Evolutionary conservation across 192 early-diverging fungal species (phyloP).

Genomic region (Lunasporangiospora selenospora): DNA sequence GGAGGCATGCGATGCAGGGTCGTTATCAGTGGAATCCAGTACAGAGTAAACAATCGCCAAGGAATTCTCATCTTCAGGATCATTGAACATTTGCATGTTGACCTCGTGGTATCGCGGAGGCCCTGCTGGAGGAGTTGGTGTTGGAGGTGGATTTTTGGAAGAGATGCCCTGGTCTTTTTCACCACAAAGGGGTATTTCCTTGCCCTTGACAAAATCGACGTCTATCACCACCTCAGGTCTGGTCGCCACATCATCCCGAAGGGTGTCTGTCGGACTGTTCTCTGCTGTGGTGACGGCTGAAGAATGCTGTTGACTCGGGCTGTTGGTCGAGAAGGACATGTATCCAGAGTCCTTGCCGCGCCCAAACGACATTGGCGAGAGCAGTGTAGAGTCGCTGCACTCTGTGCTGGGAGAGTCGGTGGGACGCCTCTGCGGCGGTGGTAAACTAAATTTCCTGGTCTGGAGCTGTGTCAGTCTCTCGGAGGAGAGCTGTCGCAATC

Average conservation of each 20-base stretch:
- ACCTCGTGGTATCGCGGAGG: slow-evolving; percentile 50
- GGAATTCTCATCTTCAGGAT: slow-evolving; percentile 23
- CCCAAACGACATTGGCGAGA: slow-evolving; percentile 11
- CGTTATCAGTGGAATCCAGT: not conserved
- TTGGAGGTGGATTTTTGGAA: not conserved
- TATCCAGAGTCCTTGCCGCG: slow-evolving; percentile 28
- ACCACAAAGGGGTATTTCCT: too few species aligned
- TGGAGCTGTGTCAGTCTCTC: not conserved
- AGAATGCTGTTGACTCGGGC: not conserved
- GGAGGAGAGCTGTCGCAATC: not conserved
- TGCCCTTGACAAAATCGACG: too few species aligned
- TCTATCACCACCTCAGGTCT: too few species aligned
- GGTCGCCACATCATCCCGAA: too few species aligned
- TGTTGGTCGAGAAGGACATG: slow-evolving; percentile 6
- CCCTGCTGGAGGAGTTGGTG: not conserved
- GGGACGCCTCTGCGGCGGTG: not conserved
- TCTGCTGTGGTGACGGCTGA: too few species aligned
- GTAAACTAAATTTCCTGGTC: not conserved
- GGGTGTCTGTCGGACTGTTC: too few species aligned
- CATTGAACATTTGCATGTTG: slow-evolving; percentile 51
- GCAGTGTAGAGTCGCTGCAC: not conserved
- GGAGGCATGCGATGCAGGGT: not conserved
- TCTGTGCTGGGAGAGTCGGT: not conserved
- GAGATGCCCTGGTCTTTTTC: too few species aligned
- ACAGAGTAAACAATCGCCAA: slow-evolving; percentile 50